Base-by-base conservation (phyloP, 2,329 filamentous ascomycete genomes). In the Fusarium hostae region DNA sequence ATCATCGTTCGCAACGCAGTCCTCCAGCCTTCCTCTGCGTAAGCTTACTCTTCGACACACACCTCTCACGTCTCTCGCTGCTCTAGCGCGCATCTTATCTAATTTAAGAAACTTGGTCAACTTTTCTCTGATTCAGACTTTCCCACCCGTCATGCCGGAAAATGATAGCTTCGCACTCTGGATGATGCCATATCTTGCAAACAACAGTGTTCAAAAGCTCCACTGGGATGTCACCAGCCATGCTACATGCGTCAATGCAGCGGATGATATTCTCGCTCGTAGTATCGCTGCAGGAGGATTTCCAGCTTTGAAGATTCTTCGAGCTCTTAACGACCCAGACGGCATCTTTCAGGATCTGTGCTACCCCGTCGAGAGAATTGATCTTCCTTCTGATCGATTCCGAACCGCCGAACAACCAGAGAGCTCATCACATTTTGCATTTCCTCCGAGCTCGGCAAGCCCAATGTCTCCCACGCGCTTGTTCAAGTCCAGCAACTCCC, bases 271-370 rank as follows among this genome's bases (percentile, higher is more conserved):
- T 50, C 84, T 94, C 11, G 89, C 91, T 2, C 84, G 84, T 63
- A 89, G 89, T 74, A 92, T 94, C 70, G 80, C 80, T 9, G 85
- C 86, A 3, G 82, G 82, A 8, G 89, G 89, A 0, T 93, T 95
- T 75, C 92, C 92, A 0, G 78, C 81, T 1, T 84, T 95, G 13
- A 83, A 82, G 13, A 82, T 78, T 3, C 81, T 94, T 22, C 88
- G 92, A 59, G 84, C 89, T 0, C 92, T 91, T 3, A 89, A 89
- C 63, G 92, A 95, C 71, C 87, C 91, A 3, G 87, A 92, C 9
- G 92, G 92, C 30, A 73, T 88, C 11, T 89, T 94, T 68, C 92
- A 95, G 80, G 81, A 84, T 3, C 84, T 94, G 2, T 95, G 92
- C 79, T 86, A 86, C 45, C 92, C 92, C 1, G 82, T 86, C 7